Base-by-base conservation (phyloP, 78 protist species). In the slime mould (Dictyostelium discoideum) region DNA sequence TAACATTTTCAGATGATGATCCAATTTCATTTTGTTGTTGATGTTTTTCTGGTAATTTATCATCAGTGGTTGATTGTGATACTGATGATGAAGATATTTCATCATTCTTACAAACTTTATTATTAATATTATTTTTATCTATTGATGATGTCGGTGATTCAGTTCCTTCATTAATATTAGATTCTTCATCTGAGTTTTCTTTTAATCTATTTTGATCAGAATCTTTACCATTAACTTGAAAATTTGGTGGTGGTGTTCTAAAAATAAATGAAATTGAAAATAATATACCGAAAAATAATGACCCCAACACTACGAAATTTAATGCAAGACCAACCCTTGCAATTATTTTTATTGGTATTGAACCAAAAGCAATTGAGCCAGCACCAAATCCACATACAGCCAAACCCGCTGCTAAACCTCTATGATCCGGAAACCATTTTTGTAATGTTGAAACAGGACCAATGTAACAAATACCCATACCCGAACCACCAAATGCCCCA, bases 301-400 rank as follows among this genome's bases (percentile, higher is more conserved):
- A 37, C 22, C 97, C 97, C 2, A 96, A 16, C 2, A 92, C 86
- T 10, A 94, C 87, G 32, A 97, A 96, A 50, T 87, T 95, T 16
- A 85, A n/a, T 14, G 93, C 24, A 3, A 96, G 3, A 24, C 96
- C 97, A 40, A 79, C 78, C 2, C 16, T n/a, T 0, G 77, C 67
- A 18, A 96, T 92, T 3, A 96, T 93, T 16, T n/a, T 79, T 3
- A 85, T 14, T 1, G 88, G 93, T 16, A 94, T 32, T 40, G 42
- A 3, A 24, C 88, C 63, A 57, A 95, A 80, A 26, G 84, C 80
- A 42, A 96, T 50, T 10, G 97, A 57, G 39, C 97, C 97, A 29
- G 96, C 97, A 50, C 98, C 98, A 97, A 97, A 97, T 46, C 98
- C 98, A 77, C 90, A 81, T 18, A 97, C 97, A 26, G 98, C 98